These are phyloP conservation scores for Barnettozyma sp. DNA, from an alignment of 805 yeast species.

Conservation along the genomic window DNA sequence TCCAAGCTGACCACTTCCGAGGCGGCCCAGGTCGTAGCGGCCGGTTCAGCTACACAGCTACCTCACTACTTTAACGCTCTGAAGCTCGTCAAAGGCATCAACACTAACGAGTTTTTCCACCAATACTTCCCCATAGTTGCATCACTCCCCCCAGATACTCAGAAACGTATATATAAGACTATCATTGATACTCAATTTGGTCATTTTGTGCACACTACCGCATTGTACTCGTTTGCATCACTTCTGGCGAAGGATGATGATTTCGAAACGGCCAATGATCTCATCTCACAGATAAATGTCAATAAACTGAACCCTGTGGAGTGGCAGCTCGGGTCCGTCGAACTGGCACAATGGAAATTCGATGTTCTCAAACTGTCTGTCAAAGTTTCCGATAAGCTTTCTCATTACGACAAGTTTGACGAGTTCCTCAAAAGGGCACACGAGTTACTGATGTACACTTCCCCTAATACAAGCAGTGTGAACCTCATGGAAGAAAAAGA, in stretches of 20 bases:
- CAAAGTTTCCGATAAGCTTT: neutral
- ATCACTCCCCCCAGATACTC: neutral
- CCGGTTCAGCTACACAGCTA: constrained; percentile 2
- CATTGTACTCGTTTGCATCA: constrained; percentile 1
- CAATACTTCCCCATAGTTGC: constrained; percentile 1
- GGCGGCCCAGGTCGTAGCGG: neutral
- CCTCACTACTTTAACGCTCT: constrained; percentile 5
- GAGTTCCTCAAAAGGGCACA: constrained; percentile 7
- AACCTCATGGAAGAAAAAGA: neutral
- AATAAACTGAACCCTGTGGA: constrained; percentile 10
- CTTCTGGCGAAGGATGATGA: neutral
- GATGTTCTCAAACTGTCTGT: constrained; percentile 5
- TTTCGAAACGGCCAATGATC: constrained; percentile 3
- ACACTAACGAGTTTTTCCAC: constrained; percentile 7
- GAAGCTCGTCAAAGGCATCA: constrained; percentile 8
- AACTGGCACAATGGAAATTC: constrained; percentile 1
- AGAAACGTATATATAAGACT: neutral
- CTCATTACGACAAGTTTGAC: constrained; percentile 5
- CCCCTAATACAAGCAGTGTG: constrained; percentile 1
- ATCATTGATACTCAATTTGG: constrained; percentile 7
- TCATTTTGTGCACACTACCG: constrained; percentile 5
- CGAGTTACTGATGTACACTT: constrained; percentile 4
- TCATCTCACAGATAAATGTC: constrained; percentile 4
- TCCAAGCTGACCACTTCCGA: constrained; percentile 3
- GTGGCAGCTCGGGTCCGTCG: constrained; percentile 6